Conservation (phyloP, 1,284 basidiomycete species). For the Leccinum fallax region DNA sequence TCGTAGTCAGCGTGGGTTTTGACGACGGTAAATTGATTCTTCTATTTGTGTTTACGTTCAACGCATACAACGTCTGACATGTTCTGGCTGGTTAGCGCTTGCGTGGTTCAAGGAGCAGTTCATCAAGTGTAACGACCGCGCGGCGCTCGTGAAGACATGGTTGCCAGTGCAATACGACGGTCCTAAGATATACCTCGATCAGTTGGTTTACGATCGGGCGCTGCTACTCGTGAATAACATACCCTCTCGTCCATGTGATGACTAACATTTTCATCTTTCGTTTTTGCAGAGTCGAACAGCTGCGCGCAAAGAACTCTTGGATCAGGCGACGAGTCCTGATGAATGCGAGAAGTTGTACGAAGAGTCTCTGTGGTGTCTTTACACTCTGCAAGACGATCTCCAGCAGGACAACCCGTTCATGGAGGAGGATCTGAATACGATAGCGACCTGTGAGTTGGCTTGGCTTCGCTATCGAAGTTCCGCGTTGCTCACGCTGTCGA, state of each 20-base stretch:
- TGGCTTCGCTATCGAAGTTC: background rate
- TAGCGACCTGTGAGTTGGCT: slow-evolving; percentile 71
- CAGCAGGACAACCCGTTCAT: slow-evolving; percentile 82
- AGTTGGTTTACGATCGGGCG: slow-evolving; percentile 81
- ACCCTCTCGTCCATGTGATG: background rate
- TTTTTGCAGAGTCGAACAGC: slow-evolving; percentile 82
- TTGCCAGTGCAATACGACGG: slow-evolving; percentile 72
- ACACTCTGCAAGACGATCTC: slow-evolving; percentile 89
- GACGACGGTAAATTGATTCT: slow-evolving; percentile 60
- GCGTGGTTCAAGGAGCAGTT: slow-evolving; percentile 80
- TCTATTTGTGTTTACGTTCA: background rate
- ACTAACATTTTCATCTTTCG: slow-evolving; percentile 2
- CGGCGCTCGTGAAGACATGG: slow-evolving; percentile 80
- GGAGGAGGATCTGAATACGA: slow-evolving; percentile 82
- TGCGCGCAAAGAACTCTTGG: slow-evolving; percentile 88
- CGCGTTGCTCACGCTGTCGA: background rate
- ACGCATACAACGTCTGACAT: slow-evolving; percentile 2
- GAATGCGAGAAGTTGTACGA: slow-evolving; percentile 95
- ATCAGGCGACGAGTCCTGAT: slow-evolving; percentile 73
- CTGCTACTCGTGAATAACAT: slow-evolving; percentile 56
- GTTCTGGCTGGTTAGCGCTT: slow-evolving; percentile 47
- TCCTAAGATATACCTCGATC: slow-evolving; percentile 75
- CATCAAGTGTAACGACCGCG: slow-evolving; percentile 75
- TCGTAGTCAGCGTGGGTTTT: slow-evolving; percentile 72
- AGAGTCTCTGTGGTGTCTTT: slow-evolving; percentile 90